Evolutionary conservation across 208 protist genomes (phyloP).

Genomic region (Trypanosoma brucei): DNA sequence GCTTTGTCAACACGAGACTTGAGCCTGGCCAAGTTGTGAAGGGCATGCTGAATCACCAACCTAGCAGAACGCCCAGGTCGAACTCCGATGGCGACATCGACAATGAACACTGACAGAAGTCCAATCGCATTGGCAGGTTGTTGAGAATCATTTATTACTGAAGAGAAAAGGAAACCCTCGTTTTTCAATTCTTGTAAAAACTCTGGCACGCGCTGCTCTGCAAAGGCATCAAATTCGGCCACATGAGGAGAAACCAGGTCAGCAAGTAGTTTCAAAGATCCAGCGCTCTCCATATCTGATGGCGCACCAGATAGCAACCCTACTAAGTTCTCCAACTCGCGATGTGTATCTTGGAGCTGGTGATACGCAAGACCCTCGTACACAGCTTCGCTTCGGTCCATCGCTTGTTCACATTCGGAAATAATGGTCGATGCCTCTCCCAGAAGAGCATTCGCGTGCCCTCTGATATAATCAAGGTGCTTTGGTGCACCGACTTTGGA

Average conservation of each 20-base stretch:
- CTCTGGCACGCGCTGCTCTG: slow-evolving; percentile 45
- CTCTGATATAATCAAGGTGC: slow-evolving; percentile 49
- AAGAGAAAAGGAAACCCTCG: slow-evolving; percentile 61
- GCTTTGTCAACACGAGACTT: slow-evolving; percentile 60
- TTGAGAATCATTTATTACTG: slow-evolving; percentile 49
- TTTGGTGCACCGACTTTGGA: slow-evolving; percentile 43
- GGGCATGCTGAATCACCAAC: slow-evolving; percentile 74
- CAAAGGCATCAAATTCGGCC: slow-evolving; percentile 79
- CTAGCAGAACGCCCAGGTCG: slow-evolving; percentile 55
- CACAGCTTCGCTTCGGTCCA: slow-evolving; percentile 27
- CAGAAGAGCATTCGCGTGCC: slow-evolving; percentile 32
- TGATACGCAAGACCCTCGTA: slow-evolving; percentile 70
- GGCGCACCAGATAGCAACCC: slow-evolving; percentile 36
- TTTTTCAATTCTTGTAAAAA: slow-evolving; percentile 73
- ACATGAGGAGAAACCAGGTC: slow-evolving; percentile 79
- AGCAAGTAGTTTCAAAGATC: slow-evolving; percentile 60
- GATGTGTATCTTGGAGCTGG: slow-evolving; percentile 53
- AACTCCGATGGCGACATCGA: slow-evolving; percentile 80
- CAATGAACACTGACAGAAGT: slow-evolving; percentile 50
- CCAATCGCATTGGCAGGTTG: slow-evolving; percentile 38
- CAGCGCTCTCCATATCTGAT: slow-evolving; percentile 47
- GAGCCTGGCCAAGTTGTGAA: slow-evolving; percentile 37
- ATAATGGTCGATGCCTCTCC: slow-evolving; percentile 15
- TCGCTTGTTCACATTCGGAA: slow-evolving; percentile 19
- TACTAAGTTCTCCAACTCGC: slow-evolving; percentile 61